phyloP scores from a whole-genome alignment of 129 eudicot species.

The Daucus carota region DNA sequence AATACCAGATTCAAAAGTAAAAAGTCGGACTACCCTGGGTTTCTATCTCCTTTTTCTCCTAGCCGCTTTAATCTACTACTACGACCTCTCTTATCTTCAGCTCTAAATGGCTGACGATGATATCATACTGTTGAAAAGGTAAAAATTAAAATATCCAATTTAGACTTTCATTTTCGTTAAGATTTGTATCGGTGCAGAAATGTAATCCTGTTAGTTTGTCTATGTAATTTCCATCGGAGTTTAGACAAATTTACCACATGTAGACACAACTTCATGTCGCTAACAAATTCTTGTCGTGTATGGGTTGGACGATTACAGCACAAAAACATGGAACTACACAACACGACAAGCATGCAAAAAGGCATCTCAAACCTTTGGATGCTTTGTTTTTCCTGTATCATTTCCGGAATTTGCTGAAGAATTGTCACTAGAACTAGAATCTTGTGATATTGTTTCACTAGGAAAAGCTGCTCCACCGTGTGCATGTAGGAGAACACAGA shows the following conservation, averaged over 20 bases:
- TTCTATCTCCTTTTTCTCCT: too few species aligned
- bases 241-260: neutral
- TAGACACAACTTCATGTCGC: neutral
- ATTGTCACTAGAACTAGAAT: constrained; percentile 27
- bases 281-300: neutral
- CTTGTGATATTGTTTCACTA: constrained; percentile 33
- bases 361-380: constrained; percentile 46
- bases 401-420: constrained; percentile 22
- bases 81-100: neutral
- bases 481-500: constrained; percentile 90
- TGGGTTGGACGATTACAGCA: neutral
- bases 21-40: neutral
- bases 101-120: neutral
- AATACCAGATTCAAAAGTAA: neutral
- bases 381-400: constrained; percentile 32
- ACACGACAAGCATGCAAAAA: neutral
- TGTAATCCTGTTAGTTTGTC: neutral
- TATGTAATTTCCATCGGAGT: neutral
- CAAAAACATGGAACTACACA: neutral
- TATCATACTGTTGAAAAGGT: neutral
- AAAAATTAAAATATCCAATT: too few species aligned
- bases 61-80: neutral
- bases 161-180: neutral
- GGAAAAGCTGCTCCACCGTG: constrained; percentile 92
- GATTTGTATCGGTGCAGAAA: neutral